These are phyloP conservation scores for Saururus chinensis DNA, from an alignment of 164 flowering plant species.

Conservation along the genomic window DNA sequence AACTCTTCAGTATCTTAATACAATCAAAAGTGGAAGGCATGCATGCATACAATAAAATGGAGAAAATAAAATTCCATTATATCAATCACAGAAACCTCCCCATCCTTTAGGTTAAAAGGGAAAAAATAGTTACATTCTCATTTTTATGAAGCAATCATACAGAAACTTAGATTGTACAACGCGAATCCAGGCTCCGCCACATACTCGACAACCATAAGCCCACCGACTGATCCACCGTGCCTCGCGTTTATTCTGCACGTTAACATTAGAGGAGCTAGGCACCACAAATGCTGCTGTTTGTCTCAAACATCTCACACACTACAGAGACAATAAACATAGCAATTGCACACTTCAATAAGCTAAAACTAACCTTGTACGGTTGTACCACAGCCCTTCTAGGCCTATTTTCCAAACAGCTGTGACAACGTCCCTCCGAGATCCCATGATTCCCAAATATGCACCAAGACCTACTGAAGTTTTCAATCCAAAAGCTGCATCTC, in stretches of 20 bases:
- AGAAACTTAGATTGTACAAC: conserved; percentile 37
- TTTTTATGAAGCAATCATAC: background rate
- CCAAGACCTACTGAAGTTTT: conserved; percentile 92
- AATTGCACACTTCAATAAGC: background rate
- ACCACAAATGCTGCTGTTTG: conserved; percentile 92
- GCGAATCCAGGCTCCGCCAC: conserved; percentile 97
- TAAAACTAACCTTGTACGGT: conserved; percentile 80
- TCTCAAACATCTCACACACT: conserved; percentile 96
- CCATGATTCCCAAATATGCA: conserved; percentile 96
- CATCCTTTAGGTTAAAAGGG: too few relatives aligned
- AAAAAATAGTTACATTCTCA: too few relatives aligned
- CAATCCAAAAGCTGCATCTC: conserved; percentile 98
- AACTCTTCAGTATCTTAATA: too few relatives aligned
- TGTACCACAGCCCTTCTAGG: conserved; percentile 93
- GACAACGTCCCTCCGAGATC: conserved; percentile 94
- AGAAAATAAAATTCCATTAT: too few relatives aligned
- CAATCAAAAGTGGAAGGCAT: too few relatives aligned
- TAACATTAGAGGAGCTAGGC: conserved; percentile 31
- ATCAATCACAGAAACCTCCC: too few relatives aligned
- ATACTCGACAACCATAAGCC: conserved; percentile 93
- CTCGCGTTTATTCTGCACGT: conserved; percentile 62
- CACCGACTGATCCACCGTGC: conserved; percentile 95
- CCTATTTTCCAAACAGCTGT: conserved; percentile 96
- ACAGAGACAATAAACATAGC: conserved; percentile 15
- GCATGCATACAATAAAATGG: too few relatives aligned